Evolutionary conservation across 768 basidiomycete species (phyloP).

Genomic region (Termitomyces sp.): DNA sequence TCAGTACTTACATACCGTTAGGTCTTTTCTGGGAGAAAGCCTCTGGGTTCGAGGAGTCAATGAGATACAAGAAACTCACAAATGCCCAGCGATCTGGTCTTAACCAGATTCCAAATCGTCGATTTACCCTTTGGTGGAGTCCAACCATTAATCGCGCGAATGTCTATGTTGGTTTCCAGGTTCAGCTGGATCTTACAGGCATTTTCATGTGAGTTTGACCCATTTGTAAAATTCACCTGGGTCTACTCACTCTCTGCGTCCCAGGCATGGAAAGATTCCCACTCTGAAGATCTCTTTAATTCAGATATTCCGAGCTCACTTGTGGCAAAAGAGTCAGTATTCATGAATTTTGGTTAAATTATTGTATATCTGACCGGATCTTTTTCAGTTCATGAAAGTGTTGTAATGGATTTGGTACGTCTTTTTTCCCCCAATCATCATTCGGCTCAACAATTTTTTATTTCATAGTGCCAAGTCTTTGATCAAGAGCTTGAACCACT

Average conservation of each 20-base stretch:
- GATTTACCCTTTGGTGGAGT: conserved; percentile 99
- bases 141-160: conserved; percentile 99
- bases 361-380: conserved; percentile 1
- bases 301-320: conserved; percentile 99
- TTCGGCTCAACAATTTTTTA: not conserved
- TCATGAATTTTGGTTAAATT: conserved; percentile 17
- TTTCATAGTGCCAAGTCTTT: conserved; percentile 84
- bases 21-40: conserved; percentile 99
- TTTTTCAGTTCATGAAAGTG: conserved; percentile 74
- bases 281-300: conserved; percentile 98
- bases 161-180: conserved; percentile 99
- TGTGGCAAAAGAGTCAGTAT: conserved; percentile 97
- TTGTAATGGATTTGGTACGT: conserved; percentile 83
- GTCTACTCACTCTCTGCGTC: not conserved
- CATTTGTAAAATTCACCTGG: not conserved
- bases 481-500: conserved; percentile 98
- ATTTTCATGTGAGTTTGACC: conserved; percentile 70
- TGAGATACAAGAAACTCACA: conserved; percentile 94
- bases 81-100: conserved; percentile 98
- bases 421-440: not conserved
- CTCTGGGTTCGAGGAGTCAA: conserved; percentile 93
- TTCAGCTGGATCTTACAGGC: conserved; percentile 95
- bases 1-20: conserved; percentile 12
- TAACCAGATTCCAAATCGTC: conserved; percentile 97
- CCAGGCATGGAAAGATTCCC: conserved; percentile 95